Base-by-base conservation (phyloP, 1,139 yeast genomes). In the Pichia sp. region DNA sequence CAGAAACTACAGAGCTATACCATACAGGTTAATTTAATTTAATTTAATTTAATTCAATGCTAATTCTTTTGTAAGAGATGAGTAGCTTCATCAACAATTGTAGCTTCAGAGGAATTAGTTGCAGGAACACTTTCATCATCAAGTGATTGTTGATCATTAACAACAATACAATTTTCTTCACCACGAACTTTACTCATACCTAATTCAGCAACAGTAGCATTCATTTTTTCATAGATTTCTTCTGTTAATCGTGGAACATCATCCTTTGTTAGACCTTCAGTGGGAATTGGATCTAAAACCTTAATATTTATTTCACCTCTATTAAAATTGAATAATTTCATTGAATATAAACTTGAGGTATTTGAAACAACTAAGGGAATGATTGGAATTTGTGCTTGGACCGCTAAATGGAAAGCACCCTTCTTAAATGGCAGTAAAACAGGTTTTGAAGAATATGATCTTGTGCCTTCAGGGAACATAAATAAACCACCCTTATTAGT, bases 351-450 rank as follows among this genome's bases (percentile, higher is more conserved):
- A 41, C 80, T 79, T 8, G 96, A 84, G 53, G 95, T 87, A 70
- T 93, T 95, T 44, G 91, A 80, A 9, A 89, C 88, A 11, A 88
- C 95, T 45, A 87, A 75, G 3, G 99, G 99, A 16, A 93, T 81
- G 46, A 93, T 74, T 28, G 98, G 98, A 38, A 93, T 82, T 43
- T 81, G 82, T 4, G 96, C 96, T 69, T 91, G 96, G 57, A 86
- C 86, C 14, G 99, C 99, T 64, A 93, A 77, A 70, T 93, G 96
- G 81, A 95, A 95, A 0, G 98, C 98, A 48, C 99, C 99, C 67
- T 95, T 95, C 69, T 93, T 93, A 70, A 93, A 88, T 1, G 96
- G 96, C 52, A 88, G 74, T 68, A 95, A 71, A 13, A 77, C 82
- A 49, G 95, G 84, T 45, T 75, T 75, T 29, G 79, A 72, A 18